Evolutionary conservation across 495 filamentous ascomycete genomes (phyloP).

Genomic region (Lineolata rhizophorae): DNA sequence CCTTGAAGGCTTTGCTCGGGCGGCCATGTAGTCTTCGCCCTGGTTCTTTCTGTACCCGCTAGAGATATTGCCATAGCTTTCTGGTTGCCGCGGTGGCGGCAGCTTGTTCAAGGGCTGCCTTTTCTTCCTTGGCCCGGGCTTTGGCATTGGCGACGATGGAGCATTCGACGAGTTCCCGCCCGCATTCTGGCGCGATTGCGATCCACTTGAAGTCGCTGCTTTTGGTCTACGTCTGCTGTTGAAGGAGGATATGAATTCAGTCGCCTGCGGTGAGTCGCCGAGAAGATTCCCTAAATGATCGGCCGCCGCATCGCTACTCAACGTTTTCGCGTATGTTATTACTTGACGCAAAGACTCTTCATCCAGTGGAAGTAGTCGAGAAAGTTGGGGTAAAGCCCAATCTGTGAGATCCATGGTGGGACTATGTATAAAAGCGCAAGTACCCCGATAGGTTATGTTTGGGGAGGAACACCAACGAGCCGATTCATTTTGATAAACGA

Average conservation of each 20-base stretch:
- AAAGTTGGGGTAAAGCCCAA: constrained; percentile 46
- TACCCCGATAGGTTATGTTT: no score
- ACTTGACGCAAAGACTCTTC: constrained; percentile 64
- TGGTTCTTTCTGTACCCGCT: constrained; percentile 40
- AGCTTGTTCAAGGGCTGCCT: constrained; percentile 34
- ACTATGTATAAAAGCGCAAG: no score
- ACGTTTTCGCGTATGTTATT: constrained; percentile 50
- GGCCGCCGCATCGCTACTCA: constrained; percentile 51
- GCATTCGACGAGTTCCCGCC: constrained; percentile 12
- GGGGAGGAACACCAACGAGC: no score
- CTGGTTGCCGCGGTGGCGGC: constrained; percentile 33
- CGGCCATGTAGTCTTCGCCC: constrained; percentile 41
- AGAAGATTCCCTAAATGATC: constrained; percentile 75
- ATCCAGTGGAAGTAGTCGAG: constrained; percentile 60
- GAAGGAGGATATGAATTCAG: constrained; percentile 87
- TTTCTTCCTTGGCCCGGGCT: constrained; percentile 28
- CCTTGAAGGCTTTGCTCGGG: constrained; percentile 15
- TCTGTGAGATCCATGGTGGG: constrained; percentile 10
- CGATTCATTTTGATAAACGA: no score
- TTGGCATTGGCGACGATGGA: constrained; percentile 13
- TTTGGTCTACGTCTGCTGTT: constrained; percentile 47
- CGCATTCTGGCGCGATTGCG: constrained; percentile 6
- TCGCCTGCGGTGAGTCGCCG: constrained; percentile 59
- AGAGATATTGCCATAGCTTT: constrained; percentile 30
- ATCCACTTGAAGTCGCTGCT: no score